Evolutionary conservation across 805 yeast genomes (phyloP).

Genomic region (Huiozyma sinensis): DNA sequence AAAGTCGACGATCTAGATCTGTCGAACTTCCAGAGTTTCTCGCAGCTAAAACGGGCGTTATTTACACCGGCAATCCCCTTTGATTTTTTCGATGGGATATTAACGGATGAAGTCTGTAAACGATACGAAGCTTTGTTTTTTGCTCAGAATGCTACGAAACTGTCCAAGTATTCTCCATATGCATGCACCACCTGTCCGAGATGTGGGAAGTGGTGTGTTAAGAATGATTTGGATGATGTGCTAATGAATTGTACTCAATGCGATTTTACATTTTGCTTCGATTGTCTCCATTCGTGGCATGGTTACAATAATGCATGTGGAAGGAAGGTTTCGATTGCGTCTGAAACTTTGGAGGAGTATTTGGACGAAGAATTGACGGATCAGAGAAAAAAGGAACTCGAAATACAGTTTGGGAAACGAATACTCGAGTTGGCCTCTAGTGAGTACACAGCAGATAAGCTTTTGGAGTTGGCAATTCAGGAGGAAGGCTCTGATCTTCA

Average conservation of each 20-base stretch:
- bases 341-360: slow-evolving; percentile 28
- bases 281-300: slow-evolving; percentile 53
- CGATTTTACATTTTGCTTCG: slow-evolving; percentile 43
- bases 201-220: slow-evolving; percentile 38
- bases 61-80: slow-evolving; percentile 34
- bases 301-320: slow-evolving; percentile 41
- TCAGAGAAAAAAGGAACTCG: slow-evolving; percentile 28
- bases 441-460: slow-evolving; percentile 37
- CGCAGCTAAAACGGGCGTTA: slow-evolving; percentile 28
- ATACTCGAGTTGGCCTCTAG: slow-evolving; percentile 33
- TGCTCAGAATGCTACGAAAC: slow-evolving; percentile 33
- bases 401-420: slow-evolving; percentile 36
- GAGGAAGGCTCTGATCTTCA: slow-evolving; percentile 34
- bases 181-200: slow-evolving; percentile 44
- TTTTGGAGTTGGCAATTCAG: slow-evolving; percentile 35
- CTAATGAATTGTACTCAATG: slow-evolving; percentile 42
- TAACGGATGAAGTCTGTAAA: slow-evolving; percentile 22
- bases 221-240: slow-evolving; percentile 36
- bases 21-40: slow-evolving; percentile 15
- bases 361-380: slow-evolving; percentile 15
- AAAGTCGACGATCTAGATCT: slow-evolving; percentile 15
- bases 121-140: slow-evolving; percentile 33
- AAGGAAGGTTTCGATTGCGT: slow-evolving; percentile 22
- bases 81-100: slow-evolving; percentile 26
- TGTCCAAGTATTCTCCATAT: slow-evolving; percentile 36